Conservation (phyloP, 169 alveolate genomes). For the Miamiensis avidus region DNA sequence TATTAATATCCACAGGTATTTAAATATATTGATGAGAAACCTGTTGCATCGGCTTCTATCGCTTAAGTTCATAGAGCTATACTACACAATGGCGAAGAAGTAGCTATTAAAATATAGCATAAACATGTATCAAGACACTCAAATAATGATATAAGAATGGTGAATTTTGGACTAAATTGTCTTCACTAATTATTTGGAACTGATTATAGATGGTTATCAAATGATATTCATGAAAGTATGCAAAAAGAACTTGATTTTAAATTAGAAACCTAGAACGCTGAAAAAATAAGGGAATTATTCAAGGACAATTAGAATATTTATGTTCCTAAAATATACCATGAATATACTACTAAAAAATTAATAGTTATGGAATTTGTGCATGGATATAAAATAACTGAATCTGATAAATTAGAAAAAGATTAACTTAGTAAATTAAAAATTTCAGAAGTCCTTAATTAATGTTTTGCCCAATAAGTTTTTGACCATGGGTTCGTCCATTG, state of each 20-base stretch:
- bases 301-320: slow-evolving; percentile 25
- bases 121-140: slow-evolving; percentile 4
- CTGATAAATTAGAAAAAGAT: slow-evolving; percentile 38
- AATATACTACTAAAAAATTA: slow-evolving; percentile 51
- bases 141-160: slow-evolving; percentile 26
- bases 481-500: slow-evolving; percentile 60
- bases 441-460: slow-evolving; percentile 44
- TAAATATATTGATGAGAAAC: slow-evolving; percentile 11
- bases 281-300: slow-evolving; percentile 12
- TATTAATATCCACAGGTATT: background rate
- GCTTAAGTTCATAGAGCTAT: slow-evolving; percentile 38
- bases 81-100: slow-evolving; percentile 25
- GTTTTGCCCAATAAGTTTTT: slow-evolving; percentile 75
- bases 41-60: slow-evolving; percentile 37
- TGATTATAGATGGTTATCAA: slow-evolving; percentile 5
- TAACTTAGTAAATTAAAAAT: slow-evolving; percentile 44
- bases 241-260: slow-evolving; percentile 27
- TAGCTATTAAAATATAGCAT: slow-evolving; percentile 32
- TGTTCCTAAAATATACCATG: slow-evolving; percentile 65
- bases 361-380: slow-evolving; percentile 68
- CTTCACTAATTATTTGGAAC: slow-evolving; percentile 15
- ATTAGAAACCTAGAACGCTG: slow-evolving; percentile 20
- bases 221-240: slow-evolving; percentile 19
- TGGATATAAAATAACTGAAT: slow-evolving; percentile 64
- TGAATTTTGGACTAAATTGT: background rate